phyloP scores from a whole-genome alignment of 106 monocot genomes.

The Phalaenopsis equestris region DNA sequence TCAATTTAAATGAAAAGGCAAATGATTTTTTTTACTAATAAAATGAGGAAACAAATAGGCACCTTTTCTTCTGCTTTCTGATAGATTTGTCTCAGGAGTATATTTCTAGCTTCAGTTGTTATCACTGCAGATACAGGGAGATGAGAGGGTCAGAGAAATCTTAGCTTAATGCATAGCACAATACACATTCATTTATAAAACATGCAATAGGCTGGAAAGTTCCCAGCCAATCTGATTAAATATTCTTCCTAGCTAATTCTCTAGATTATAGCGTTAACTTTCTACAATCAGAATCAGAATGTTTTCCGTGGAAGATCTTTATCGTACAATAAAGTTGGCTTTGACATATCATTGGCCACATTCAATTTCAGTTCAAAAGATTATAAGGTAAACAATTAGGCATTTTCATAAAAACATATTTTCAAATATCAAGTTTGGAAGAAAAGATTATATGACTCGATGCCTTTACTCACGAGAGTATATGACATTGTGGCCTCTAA shows the following conservation, averaged over 20 bases:
- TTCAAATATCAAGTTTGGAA: too few species aligned
- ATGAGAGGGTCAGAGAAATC: neutral
- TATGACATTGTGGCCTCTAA: too few species aligned
- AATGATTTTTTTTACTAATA: neutral
- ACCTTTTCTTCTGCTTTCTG: slow-evolving; percentile 78
- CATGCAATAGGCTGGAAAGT: neutral
- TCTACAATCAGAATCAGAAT: neutral
- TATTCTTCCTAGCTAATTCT: neutral
- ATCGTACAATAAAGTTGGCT: neutral
- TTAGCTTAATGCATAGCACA: neutral
- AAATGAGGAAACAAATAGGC: neutral
- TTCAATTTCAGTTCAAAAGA: too few species aligned
- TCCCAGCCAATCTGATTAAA: neutral
- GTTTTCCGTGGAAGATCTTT: neutral
- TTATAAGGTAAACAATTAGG: too few species aligned
- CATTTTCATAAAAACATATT: too few species aligned
- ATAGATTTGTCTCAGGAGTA: slow-evolving; percentile 76
- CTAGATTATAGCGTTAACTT: neutral
- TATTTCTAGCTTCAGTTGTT: slow-evolving; percentile 68
- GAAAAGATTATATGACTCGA: too few species aligned
- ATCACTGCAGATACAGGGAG: slow-evolving; percentile 38
- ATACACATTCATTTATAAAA: neutral
- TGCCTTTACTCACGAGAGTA: too few species aligned
- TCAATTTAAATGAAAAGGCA: neutral
- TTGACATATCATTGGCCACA: too few species aligned